Conservation (phyloP, 306 rosid genomes). For the Senna siamea region DNA sequence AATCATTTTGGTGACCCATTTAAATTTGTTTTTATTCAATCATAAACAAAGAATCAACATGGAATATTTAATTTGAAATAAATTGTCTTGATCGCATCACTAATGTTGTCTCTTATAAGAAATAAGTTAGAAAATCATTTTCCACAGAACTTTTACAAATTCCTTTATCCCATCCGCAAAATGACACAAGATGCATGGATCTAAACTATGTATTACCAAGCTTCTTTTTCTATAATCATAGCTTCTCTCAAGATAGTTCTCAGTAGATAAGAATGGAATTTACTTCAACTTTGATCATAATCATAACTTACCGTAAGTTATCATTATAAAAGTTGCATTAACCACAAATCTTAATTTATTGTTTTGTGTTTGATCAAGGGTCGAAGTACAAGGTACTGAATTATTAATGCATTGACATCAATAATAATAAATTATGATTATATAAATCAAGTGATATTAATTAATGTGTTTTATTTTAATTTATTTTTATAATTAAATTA, state of each 20-base stretch:
- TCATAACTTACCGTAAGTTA: neutral
- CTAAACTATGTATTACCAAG: neutral
- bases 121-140: neutral
- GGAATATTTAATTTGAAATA: neutral
- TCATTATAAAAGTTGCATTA: neutral
- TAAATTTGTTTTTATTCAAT: conserved; percentile 8
- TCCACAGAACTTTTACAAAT: neutral
- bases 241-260: neutral
- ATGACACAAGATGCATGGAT: neutral
- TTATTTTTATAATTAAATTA: too few relatives aligned
- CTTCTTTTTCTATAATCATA: neutral
- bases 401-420: too few relatives aligned
- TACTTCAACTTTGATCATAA: neutral
- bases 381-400: too few relatives aligned
- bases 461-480: too few relatives aligned
- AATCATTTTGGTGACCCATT: neutral
- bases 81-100: neutral
- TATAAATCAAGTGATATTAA: too few relatives aligned
- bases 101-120: neutral
- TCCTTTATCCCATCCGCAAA: neutral
- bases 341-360: neutral
- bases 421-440: too few relatives aligned
- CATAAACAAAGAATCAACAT: conserved; percentile 14
- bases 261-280: neutral
- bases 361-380: too few relatives aligned